These are phyloP conservation scores for Cnidoscolus chayamansa DNA, from an alignment of 441 rosid species.

Conservation along the genomic window DNA sequence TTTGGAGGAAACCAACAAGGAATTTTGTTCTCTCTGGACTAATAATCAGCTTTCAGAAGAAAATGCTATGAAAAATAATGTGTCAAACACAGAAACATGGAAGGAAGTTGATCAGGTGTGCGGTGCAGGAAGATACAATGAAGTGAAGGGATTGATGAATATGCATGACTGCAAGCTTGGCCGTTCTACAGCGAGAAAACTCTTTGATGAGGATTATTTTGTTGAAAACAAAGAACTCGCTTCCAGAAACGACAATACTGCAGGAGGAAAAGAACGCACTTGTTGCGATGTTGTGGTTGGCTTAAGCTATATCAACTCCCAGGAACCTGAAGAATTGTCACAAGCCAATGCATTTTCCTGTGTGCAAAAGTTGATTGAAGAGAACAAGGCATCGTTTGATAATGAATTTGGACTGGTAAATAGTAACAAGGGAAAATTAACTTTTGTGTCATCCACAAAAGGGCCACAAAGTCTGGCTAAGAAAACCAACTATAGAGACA, in stretches of 20 bases:
- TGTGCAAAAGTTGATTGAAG: conserved; percentile 71
- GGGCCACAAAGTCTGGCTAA: conserved; percentile 70
- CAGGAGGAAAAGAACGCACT: conserved; percentile 36
- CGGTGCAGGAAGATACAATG: conserved; percentile 28
- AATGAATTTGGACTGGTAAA: conserved; percentile 39
- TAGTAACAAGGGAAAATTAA: conserved; percentile 38
- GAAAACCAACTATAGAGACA: conserved; percentile 39
- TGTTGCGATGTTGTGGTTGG: conserved; percentile 40
- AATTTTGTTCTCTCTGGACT: conserved; percentile 26
- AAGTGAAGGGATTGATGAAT: conserved; percentile 29
- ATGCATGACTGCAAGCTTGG: conserved; percentile 33
- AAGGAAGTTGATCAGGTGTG: conserved; percentile 31
- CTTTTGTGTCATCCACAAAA: conserved; percentile 36
- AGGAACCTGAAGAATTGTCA: conserved; percentile 87
- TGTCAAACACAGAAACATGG: conserved; percentile 21
- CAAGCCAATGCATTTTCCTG: conserved; percentile 73
- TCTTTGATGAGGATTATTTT: conserved; percentile 41
- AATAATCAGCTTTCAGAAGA: conserved; percentile 40
- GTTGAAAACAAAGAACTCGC: conserved; percentile 27
- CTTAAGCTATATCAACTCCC: conserved; percentile 79
- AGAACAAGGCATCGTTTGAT: conserved; percentile 36
- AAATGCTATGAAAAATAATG: conserved; percentile 22
- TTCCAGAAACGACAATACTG: conserved; percentile 18
- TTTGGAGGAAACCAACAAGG: conserved; percentile 25
- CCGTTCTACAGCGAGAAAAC: conserved; percentile 53